Percentiles rank a stretch among this genome's conserved stretches.
Conservation (phyloP, 257 asterid genomes). For the Solanum corneliomulleri region DNA sequence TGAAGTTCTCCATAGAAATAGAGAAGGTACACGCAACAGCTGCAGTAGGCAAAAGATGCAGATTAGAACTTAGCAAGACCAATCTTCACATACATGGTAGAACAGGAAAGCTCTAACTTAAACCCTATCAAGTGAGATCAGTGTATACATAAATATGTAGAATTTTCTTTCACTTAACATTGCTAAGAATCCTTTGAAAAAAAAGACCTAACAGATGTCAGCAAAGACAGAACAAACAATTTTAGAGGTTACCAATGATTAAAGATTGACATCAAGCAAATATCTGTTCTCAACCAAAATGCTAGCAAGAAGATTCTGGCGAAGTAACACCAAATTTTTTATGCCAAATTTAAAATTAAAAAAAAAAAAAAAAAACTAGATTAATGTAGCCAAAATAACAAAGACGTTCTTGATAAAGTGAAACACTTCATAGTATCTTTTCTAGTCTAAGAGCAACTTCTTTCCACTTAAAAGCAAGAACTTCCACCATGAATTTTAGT, state of each 20-base stretch:
- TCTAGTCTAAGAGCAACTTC: neutral
- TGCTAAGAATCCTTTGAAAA: neutral
- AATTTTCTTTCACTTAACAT: neutral
- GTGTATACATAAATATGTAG: neutral
- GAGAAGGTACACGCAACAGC: neutral
- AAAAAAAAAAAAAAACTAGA: neutral
- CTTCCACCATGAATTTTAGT: neutral
- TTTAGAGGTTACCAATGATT: neutral
- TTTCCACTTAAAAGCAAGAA: neutral
- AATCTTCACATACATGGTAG: neutral
- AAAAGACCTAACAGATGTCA: neutral
- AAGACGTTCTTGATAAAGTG: neutral
- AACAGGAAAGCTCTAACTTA: neutral
- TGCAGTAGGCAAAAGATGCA: neutral
- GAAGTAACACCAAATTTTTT: neutral
- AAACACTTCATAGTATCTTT: neutral
- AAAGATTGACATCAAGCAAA: neutral
- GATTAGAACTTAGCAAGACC: neutral
- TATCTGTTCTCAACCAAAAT: neutral
- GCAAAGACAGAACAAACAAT: neutral
- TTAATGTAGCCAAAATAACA: neutral
- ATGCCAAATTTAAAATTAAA: neutral
- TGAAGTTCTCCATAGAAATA: constrained; percentile 35
- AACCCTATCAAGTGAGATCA: neutral
- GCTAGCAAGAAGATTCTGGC: neutral